Conservation (phyloP, 2,329 filamentous ascomycete genomes). For the Metarhizium robertsii region DNA sequence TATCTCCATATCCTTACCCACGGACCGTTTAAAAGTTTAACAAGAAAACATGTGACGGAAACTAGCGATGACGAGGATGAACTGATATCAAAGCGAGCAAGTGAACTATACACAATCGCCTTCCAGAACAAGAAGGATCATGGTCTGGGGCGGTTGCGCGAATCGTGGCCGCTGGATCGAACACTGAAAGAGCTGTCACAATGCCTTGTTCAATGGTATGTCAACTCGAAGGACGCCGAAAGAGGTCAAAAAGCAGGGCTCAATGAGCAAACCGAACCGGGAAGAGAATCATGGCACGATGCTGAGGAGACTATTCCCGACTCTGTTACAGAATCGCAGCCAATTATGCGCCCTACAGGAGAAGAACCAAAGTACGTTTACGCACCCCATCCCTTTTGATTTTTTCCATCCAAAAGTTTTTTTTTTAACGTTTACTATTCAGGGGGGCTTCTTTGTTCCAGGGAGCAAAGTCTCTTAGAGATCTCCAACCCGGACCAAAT, state of each 20-base stretch:
- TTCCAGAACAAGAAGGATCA: conserved; percentile 4
- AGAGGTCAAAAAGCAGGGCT: not conserved
- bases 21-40: conserved; percentile 18
- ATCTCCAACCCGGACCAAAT: conserved; percentile 8
- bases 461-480: conserved; percentile 10
- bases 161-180: conserved; percentile 10
- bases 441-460: conserved; percentile 8
- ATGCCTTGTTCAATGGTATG: conserved; percentile 13
- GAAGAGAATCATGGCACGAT: not conserved
- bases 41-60: not conserved
- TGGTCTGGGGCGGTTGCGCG: conserved; percentile 9
- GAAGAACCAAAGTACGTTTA: not conserved
- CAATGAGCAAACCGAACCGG: not conserved
- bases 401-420: not conserved
- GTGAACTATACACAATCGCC: not conserved
- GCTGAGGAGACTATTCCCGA: conserved; percentile 9
- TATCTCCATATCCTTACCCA: conserved; percentile 9
- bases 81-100: not conserved
- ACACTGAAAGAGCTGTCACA: conserved; percentile 11
- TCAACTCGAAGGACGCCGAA: conserved; percentile 1
- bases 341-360: conserved; percentile 13
- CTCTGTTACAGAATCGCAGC: conserved; percentile 15
- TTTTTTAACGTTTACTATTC: not conserved
- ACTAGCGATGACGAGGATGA: not conserved
- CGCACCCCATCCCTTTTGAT: not conserved